These are phyloP conservation scores for Paulownia fortunei DNA, from an alignment of 257 asterid species.

Conservation along the genomic window DNA sequence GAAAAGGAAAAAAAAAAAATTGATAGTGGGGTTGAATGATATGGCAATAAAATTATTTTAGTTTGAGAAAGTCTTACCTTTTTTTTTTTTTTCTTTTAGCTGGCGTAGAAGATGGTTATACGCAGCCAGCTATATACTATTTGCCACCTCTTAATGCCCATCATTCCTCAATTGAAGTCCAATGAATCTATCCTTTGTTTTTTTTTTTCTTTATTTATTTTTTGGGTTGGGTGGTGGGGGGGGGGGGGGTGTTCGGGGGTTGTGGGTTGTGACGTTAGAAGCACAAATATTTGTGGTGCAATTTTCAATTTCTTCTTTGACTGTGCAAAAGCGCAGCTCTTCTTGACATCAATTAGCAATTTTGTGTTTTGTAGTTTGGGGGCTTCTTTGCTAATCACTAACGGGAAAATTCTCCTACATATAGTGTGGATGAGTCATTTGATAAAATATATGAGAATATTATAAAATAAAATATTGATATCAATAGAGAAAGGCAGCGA, in stretches of 20 bases:
- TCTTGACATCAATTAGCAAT: neutral
- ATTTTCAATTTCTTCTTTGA: neutral
- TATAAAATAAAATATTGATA: no score
- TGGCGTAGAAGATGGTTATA: slow-evolving; percentile 9
- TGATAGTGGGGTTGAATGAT: neutral
- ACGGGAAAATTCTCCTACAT: neutral
- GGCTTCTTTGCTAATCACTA: neutral
- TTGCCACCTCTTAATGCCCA: slow-evolving; percentile 11
- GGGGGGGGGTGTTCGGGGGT: no score
- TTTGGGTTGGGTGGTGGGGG: neutral
- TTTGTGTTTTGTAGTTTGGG: neutral
- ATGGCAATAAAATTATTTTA: slow-evolving; percentile 1
- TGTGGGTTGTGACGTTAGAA: neutral
- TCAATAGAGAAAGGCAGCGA: no score
- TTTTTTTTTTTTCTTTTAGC: neutral
- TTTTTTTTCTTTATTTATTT: neutral
- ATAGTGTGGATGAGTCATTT: no score
- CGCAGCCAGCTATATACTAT: slow-evolving; percentile 13
- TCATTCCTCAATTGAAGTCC: neutral
- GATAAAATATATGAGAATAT: no score
- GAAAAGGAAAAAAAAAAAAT: neutral
- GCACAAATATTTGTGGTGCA: neutral
- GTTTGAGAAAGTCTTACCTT: neutral
- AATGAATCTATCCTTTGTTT: neutral
- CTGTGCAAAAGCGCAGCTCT: neutral